Evolutionary conservation across 2,329 filamentous ascomycete genomes (phyloP), one percentile per base, ranked within the genome.

Genomic region (Colletotrichum falcatum): DNA sequence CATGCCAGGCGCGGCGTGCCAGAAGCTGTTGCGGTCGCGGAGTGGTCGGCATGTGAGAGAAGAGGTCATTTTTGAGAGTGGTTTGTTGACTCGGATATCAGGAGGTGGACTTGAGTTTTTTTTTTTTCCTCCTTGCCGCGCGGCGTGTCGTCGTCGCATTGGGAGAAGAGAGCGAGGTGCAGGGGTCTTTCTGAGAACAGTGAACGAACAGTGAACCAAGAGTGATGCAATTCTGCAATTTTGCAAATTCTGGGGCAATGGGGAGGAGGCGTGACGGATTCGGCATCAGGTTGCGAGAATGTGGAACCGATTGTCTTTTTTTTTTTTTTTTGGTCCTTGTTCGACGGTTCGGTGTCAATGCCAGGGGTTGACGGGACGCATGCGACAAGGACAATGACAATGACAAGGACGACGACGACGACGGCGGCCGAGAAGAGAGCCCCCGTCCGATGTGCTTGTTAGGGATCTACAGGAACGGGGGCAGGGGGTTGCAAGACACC

Each of bases 81-180:
- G 37, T 8, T 8, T 3, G 12, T 26, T 16, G 12, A 30, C 7
- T 49, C 51, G 11, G 30, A 37, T 35, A 48, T 37, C 48, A 53
- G 18, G 7, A n/a, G 26, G n/a, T 53, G 20, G 20, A 37, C 30
- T 35, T 33, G 28, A 37, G 28, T 2, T 6, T 2, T n/a, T n/a
- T n/a, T n/a, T n/a, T n/a, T n/a, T n/a, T n/a, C n/a, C n/a, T n/a
- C n/a, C n/a, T n/a, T 11, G 9, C 23, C 1, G 35, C 23, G 1
- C 56, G 37, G 28, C 49, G 28, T 44, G 35, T 62, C 59, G 49
- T 66, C 65, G 61, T n/a, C 49, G 8, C 7, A 30, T 33, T 4
- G 51, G 54, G 23, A 11, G 28, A 20, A 14, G 49, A 16, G 55
- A n/a, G n/a, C 16, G 37, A 59, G 42, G 33, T 44, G 53, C 62